These are phyloP conservation scores for Sordaria brevicollis DNA, from an alignment of 495 filamentous ascomycete genomes.

Conservation along the genomic window DNA sequence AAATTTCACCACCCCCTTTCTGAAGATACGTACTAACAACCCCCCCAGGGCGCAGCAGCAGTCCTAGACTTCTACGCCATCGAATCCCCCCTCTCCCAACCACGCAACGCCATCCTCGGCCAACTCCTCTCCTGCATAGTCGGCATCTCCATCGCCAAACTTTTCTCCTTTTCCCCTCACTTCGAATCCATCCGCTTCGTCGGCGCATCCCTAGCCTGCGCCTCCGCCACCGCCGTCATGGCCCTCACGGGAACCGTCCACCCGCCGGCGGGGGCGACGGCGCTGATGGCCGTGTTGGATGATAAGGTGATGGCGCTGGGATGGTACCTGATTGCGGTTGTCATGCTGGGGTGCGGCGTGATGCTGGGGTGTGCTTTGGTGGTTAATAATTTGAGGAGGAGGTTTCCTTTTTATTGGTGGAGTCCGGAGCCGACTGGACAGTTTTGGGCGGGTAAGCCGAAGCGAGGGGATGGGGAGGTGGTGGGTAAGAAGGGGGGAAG, in stretches of 20 bases:
- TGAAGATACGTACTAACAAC: not conserved
- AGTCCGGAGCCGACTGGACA: constrained; percentile 35
- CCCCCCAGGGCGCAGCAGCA: constrained; percentile 59
- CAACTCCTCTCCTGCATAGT: constrained; percentile 58
- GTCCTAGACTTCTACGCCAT: constrained; percentile 64
- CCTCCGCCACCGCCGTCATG: constrained; percentile 61
- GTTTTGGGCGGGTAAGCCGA: constrained; percentile 14
- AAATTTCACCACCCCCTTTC: not conserved
- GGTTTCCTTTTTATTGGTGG: constrained; percentile 78
- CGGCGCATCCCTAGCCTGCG: constrained; percentile 60
- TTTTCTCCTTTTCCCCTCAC: constrained; percentile 51
- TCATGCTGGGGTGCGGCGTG: constrained; percentile 52
- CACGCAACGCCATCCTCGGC: constrained; percentile 64
- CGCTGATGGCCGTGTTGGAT: constrained; percentile 63
- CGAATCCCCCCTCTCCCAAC: constrained; percentile 76
- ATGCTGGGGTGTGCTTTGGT: constrained; percentile 59
- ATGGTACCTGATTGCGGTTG: constrained; percentile 62
- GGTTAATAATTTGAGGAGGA: constrained; percentile 66
- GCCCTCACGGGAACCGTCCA: constrained; percentile 68
- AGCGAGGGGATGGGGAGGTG: not conserved
- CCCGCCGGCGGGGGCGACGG: constrained; percentile 82
- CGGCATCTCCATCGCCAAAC: constrained; percentile 55
- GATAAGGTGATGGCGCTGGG: constrained; percentile 46
- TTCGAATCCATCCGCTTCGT: constrained; percentile 53
- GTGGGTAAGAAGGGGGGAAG: not conserved